Evolutionary conservation across 441 rosid species (phyloP).

Genomic region (Mallotus japonicus): DNA sequence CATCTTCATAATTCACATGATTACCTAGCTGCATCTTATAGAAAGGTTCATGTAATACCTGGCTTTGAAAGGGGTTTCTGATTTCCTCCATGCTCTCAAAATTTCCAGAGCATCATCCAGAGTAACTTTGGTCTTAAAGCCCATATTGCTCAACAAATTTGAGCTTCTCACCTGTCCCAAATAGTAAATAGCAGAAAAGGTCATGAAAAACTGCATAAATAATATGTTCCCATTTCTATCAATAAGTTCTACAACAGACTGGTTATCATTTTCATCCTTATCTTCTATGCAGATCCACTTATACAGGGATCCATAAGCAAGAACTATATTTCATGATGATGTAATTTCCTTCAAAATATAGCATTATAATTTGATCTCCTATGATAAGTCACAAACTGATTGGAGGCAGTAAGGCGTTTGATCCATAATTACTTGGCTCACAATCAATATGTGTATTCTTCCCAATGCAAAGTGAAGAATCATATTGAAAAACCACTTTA

Average conservation of each 20-base stretch:
- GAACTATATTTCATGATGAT: not conserved
- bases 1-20: not conserved
- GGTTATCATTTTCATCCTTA: not conserved
- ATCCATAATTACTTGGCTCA: not conserved
- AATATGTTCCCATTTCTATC: not conserved
- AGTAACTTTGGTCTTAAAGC: constrained; percentile 73
- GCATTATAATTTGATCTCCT: not conserved
- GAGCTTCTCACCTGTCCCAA: constrained; percentile 67
- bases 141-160: constrained; percentile 62
- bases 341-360: not conserved
- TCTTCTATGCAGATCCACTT: not conserved
- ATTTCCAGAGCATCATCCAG: constrained; percentile 60
- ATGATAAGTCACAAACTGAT: not conserved
- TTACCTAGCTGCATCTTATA: not conserved
- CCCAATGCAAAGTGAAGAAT: not conserved
- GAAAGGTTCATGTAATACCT: constrained; percentile 48
- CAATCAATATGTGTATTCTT: not conserved
- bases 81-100: constrained; percentile 57
- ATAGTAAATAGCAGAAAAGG: constrained; percentile 14
- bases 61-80: constrained; percentile 58
- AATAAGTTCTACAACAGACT: too few species aligned
- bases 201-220: not conserved
- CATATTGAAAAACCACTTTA: not conserved
- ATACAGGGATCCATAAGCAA: not conserved
- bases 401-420: not conserved